These are phyloP conservation scores for Euphorbia lathyris DNA, from an alignment of 345 rosid species.

Conservation along the genomic window DNA sequence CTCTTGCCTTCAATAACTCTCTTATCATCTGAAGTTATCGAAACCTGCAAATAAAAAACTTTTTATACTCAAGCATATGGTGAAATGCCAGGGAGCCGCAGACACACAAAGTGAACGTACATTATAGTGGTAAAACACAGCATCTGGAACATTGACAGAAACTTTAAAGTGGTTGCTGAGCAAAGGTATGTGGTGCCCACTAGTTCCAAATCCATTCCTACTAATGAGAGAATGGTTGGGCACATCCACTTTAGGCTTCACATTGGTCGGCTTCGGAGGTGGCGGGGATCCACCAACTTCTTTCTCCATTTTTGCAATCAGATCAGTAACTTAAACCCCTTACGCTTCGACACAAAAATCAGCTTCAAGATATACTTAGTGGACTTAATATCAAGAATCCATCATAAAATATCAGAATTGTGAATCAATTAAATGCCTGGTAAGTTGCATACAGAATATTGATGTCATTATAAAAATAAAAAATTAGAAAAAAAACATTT, in stretches of 20 bases:
- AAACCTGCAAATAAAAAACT: conserved; percentile 48
- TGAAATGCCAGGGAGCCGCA: conserved; percentile 13
- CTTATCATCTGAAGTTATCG: conserved; percentile 52
- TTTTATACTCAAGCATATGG: conserved; percentile 4
- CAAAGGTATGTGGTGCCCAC: conserved; percentile 47
- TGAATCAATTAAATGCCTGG: background rate
- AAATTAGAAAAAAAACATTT: background rate
- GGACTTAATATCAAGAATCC: no score
- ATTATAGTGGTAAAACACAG: conserved; percentile 68
- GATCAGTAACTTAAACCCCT: conserved; percentile 1
- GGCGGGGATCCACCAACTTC: conserved; percentile 25
- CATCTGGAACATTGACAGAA: conserved; percentile 46
- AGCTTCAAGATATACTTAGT: no score
- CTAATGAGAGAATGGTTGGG: conserved; percentile 46
- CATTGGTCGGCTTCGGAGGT: conserved; percentile 27
- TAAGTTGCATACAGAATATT: background rate
- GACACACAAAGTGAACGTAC: conserved; percentile 42
- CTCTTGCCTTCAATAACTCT: conserved; percentile 54
- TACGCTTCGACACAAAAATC: background rate
- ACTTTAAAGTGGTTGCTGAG: conserved; percentile 74
- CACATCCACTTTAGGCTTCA: conserved; percentile 29
- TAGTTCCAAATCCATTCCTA: conserved; percentile 51
- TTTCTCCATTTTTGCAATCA: conserved; percentile 45
- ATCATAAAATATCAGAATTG: background rate
- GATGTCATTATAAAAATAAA: background rate